phyloP scores from a whole-genome alignment of 2,329 filamentous ascomycete genomes.

The Ceratocystis albifundus region DNA sequence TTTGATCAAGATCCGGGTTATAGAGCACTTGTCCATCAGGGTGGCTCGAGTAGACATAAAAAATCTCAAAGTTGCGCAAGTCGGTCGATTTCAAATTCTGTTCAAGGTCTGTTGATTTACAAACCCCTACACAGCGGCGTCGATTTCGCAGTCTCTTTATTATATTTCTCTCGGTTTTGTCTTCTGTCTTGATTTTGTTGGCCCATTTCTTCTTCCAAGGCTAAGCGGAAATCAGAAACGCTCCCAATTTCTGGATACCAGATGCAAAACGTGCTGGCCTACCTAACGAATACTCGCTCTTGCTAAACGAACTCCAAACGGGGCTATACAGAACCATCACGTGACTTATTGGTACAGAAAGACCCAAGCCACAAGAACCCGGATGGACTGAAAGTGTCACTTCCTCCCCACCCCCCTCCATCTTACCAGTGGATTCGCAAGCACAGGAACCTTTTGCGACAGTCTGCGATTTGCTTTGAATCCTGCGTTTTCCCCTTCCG shows the following conservation, averaged over 20 bases:
- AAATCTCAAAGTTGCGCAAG: conserved; percentile 1
- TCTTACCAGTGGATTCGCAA: conserved; percentile 1
- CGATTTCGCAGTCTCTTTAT: no score
- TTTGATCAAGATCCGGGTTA: not conserved
- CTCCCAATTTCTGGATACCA: no score
- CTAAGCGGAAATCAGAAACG: no score
- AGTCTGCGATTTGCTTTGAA: conserved; percentile 12
- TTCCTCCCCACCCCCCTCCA: not conserved
- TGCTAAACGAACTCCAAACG: not conserved
- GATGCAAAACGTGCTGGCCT: no score
- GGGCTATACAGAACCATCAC: not conserved
- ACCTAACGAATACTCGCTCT: no score
- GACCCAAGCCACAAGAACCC: conserved; percentile 7
- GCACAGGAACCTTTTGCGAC: not conserved
- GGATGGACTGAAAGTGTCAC: not conserved
- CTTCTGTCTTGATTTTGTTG: no score
- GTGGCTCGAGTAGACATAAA: not conserved
- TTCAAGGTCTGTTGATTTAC: no score
- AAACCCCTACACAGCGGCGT: no score
- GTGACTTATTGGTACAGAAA: not conserved
- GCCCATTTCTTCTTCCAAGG: no score
- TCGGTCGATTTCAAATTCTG: not conserved
- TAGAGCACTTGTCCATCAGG: not conserved
- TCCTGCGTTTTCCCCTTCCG: conserved; percentile 13
- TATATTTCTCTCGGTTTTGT: no score